Percentiles rank a stretch among this genome's conserved stretches.
Conservation (phyloP, 345 rosid genomes). For the Lumnitzera racemosa region DNA sequence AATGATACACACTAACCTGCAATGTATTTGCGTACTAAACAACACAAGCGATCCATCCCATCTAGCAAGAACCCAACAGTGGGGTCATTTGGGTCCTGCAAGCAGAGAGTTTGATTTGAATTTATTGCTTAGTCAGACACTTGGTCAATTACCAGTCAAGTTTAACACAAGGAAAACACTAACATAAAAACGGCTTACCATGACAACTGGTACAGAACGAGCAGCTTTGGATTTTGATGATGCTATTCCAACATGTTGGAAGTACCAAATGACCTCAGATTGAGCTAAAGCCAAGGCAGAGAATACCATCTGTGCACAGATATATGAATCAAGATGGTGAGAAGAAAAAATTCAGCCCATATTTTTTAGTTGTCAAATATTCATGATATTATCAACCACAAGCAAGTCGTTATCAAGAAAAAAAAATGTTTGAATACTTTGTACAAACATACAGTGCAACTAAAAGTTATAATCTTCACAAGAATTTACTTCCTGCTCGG, state of each 20-base stretch:
- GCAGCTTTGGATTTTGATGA: conserved; percentile 71
- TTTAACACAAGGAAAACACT: conserved; percentile 3
- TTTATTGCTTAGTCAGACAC: neutral
- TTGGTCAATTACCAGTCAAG: neutral
- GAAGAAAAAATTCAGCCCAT: too few relatives aligned
- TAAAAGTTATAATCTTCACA: too few relatives aligned
- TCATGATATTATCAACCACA: neutral
- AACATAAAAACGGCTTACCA: conserved; percentile 42
- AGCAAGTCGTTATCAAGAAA: too few relatives aligned
- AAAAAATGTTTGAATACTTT: too few relatives aligned
- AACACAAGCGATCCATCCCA: conserved; percentile 92
- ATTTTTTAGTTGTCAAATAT: neutral
- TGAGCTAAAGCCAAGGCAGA: conserved; percentile 95
- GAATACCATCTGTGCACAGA: conserved; percentile 78
- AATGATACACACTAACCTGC: conserved; percentile 45
- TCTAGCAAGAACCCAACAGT: conserved; percentile 92
- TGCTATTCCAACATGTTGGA: conserved; percentile 89
- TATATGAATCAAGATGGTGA: neutral
- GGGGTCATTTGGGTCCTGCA: conserved; percentile 97
- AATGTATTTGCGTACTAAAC: conserved; percentile 94
- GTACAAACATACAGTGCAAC: too few relatives aligned
- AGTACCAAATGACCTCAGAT: conserved; percentile 94
- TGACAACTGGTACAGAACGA: conserved; percentile 67
- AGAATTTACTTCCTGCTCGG: too few relatives aligned
- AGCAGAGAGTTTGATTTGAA: neutral